Conservation (phyloP, 768 basidiomycete species). For the Termitomyces sp. region DNA sequence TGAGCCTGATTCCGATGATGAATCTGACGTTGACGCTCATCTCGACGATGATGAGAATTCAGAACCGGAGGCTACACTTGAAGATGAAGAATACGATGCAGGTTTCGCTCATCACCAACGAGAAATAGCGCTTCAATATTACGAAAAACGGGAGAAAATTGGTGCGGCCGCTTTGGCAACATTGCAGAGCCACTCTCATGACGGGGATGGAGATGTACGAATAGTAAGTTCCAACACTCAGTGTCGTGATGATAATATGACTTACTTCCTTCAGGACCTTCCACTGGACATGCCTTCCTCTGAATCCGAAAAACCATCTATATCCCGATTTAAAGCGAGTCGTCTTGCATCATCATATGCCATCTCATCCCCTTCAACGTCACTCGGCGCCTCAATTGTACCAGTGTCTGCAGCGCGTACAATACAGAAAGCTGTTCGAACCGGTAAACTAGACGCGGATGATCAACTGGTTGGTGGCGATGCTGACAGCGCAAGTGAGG, state of each 20-base stretch:
- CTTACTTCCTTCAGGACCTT: constrained; percentile 30
- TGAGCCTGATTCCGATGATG: constrained; percentile 64
- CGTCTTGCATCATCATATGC: constrained; percentile 48
- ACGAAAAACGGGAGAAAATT: constrained; percentile 55
- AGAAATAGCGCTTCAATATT: constrained; percentile 71
- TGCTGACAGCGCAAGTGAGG: constrained; percentile 54
- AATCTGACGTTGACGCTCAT: constrained; percentile 42
- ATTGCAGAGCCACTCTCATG: constrained; percentile 44
- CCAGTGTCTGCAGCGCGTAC: constrained; percentile 44
- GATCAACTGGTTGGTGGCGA: constrained; percentile 48
- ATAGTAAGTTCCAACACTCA: constrained; percentile 12
- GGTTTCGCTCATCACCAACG: constrained; percentile 68
- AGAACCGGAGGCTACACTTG: constrained; percentile 31
- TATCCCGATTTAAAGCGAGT: constrained; percentile 66
- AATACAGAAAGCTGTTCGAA: constrained; percentile 47
- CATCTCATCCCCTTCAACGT: constrained; percentile 32
- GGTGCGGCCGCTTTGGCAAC: constrained; percentile 50
- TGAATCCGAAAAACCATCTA: constrained; percentile 40
- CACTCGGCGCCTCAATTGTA: constrained; percentile 39
- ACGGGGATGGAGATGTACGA: constrained; percentile 45
- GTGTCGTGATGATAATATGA: not conserved
- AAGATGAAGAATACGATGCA: constrained; percentile 54
- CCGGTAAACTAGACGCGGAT: constrained; percentile 52
- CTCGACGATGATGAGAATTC: constrained; percentile 19
- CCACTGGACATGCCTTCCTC: constrained; percentile 39